Base-by-base conservation (phyloP, 495 filamentous ascomycete genomes). In the Neurospora sp. region DNA sequence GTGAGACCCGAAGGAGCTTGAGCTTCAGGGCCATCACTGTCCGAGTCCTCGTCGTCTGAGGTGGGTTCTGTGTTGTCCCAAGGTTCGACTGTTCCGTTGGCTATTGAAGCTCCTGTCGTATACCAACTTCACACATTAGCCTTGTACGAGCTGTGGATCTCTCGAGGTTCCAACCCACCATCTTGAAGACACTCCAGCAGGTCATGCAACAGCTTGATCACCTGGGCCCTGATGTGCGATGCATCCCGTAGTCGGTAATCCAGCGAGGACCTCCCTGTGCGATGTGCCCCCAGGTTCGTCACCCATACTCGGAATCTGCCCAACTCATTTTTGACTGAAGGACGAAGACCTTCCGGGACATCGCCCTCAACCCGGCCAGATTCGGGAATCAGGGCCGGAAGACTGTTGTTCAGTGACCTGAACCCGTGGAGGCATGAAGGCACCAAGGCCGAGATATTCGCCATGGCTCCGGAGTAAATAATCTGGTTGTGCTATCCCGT, bases 161-260 rank as follows among this genome's bases (percentile, higher is more conserved):
- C 1, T 20, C 12, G 2, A 18, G 5, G 48, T 1, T 27, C 4
- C 0, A 59, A 59, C 48, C 0, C 53, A 44, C 70, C 72, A 42
- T 76, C 75, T 41, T 75, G 41, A 1, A 76, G 69, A 12, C 73
- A 69, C 4, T 74, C 72, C 0, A 71, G 31, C 0, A 84, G 69
- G 27, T 77, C 75, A 0, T 46, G 11, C 0, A 86, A 78, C 4
- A 88, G 72, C 6, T 77, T 75, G 8, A 82, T 10, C 1, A 82
- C 80, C 38, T 85, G 80, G 16, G 69, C 69, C 16, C 73, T 77
- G 39, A 87, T 76, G 69, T 86, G 82, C 0, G 83, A 83, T 0
- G 84, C 82, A 71, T 87, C 85, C 27, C 83, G 76, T 0, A 87
- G 79, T 6, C 84, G 78, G 70, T 82, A 83, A 38, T 85, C 84